These are phyloP conservation scores for Prunus fruticosa DNA, from an alignment of 306 rosid genomes.

Conservation along the genomic window DNA sequence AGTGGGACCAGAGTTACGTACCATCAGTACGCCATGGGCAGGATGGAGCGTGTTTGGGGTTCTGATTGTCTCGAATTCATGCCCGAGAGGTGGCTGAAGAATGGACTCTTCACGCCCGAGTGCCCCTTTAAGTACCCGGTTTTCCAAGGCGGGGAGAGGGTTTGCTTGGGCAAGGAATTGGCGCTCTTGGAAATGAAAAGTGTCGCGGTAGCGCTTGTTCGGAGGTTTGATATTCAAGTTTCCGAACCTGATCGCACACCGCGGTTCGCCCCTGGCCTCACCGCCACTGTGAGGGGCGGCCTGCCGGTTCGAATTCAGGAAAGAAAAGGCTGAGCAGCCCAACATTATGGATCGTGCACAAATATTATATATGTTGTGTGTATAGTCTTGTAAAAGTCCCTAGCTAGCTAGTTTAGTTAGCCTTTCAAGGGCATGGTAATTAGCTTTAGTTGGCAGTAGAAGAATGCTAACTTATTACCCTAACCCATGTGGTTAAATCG, in stretches of 20 bases:
- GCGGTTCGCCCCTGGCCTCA: constrained; percentile 65
- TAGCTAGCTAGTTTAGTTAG: neutral
- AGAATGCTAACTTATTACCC: neutral
- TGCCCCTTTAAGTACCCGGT: constrained; percentile 70
- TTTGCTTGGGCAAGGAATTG: constrained; percentile 86
- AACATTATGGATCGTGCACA: neutral
- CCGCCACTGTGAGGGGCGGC: constrained; percentile 69
- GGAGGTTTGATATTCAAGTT: constrained; percentile 46
- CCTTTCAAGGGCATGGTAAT: neutral
- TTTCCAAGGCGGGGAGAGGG: constrained; percentile 77
- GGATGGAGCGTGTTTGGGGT: constrained; percentile 85
- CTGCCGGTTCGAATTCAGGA: constrained; percentile 53
- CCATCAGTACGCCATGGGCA: constrained; percentile 96
- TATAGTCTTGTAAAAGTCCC: too few species aligned
- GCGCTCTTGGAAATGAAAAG: constrained; percentile 69
- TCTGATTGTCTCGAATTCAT: constrained; percentile 55
- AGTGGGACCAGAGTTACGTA: constrained; percentile 77
- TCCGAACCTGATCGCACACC: constrained; percentile 20
- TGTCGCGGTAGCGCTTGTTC: constrained; percentile 32
- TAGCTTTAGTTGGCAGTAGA: neutral
- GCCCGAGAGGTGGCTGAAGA: constrained; percentile 74
- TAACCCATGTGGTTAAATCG: neutral
- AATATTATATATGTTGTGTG: too few species aligned
- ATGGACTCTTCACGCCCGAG: constrained; percentile 41
- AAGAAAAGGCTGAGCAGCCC: constrained; percentile 18